Conservation (phyloP, 305 asterid genomes). For the Rubia tinctorum region DNA sequence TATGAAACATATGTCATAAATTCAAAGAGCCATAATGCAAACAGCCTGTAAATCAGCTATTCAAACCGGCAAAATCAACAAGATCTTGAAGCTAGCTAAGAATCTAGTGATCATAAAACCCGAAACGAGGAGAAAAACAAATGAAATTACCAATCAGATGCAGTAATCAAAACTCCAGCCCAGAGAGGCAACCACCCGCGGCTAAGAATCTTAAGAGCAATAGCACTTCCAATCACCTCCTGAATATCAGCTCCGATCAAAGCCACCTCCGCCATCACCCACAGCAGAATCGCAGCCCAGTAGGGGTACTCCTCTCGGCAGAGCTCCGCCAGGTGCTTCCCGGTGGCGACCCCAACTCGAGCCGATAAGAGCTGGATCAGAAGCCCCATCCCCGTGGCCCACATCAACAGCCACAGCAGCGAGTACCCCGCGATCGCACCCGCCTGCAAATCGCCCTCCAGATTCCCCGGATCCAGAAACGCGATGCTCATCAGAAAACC, state of each 20-base stretch:
- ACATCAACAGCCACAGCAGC: conserved; percentile 73
- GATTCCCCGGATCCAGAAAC: conserved; percentile 90
- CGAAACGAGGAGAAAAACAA: not conserved
- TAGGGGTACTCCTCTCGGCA: conserved; percentile 86
- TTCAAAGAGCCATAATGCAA: not conserved
- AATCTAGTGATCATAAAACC: not conserved
- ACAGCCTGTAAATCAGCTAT: too few relatives aligned
- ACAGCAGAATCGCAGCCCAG: conserved; percentile 76
- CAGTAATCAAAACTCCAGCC: conserved; percentile 87
- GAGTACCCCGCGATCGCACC: conserved; percentile 96
- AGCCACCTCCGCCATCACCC: conserved; percentile 96
- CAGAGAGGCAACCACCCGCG: conserved; percentile 72
- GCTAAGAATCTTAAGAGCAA: conserved; percentile 85
- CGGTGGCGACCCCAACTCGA: conserved; percentile 83
- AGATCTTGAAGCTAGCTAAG: not conserved
- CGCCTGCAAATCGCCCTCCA: conserved; percentile 94
- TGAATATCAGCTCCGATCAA: conserved; percentile 93
- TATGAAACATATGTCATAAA: too few relatives aligned
- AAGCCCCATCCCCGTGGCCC: conserved; percentile 90
- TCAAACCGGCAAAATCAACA: not conserved
- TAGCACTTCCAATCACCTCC: conserved; percentile 95
- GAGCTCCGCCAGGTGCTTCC: conserved; percentile 90
- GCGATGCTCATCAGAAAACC: conserved; percentile 94
- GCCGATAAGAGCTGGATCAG: conserved; percentile 84
- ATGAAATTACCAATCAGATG: conserved; percentile 68